Evolutionary conservation across 1,284 basidiomycete genomes (phyloP), one percentile per base, ranked within the genome.

Genomic region (Agroathelia rolfsii): DNA sequence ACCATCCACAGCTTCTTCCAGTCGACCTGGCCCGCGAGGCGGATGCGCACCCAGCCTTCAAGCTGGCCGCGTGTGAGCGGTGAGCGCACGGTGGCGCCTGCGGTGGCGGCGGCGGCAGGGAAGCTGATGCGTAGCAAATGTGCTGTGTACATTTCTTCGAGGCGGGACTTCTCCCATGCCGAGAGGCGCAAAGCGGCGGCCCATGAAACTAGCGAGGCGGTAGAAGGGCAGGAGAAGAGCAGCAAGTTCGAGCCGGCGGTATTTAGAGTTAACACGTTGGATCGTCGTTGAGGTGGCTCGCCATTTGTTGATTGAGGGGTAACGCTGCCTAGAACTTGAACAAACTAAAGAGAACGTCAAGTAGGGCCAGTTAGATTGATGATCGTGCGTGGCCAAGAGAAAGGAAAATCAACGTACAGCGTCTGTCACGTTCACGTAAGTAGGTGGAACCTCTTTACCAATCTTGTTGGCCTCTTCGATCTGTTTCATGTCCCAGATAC

Each of bases 121-220:
- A 81, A 49, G 21, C 74, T 76, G 55, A 86, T 82, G 31, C 88
- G 72, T 42, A 93, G 73, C 28, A 97, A 62, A 59, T 96, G 88
- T 2, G 92, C 93, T 0, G 94, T 97, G 56, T 98, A 98, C 38
- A 98, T 90, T 58, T 97, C 94, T 55, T 96, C 92, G 14, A 97
- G 68, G 16, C 93, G 76, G 1, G 88, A 85, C 47, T 95, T 90
- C 57, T 98, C 94, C 90, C 93, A 98, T 32, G 86, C 75, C 6
- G 86, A 78, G 5, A 98, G 70, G 11, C 95, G 80, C 23, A 98
- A 69, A 5, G 90, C 90, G 14, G 87, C 81, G 12, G 88, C 79
- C 93, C 93, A 97, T n/a, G 80, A 77, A 25, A 85, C 64, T 30
- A 94, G 66, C 3, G 82, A 70, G 14, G 66, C 55, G 4, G 78